Evolutionary conservation across 2,329 filamentous ascomycete species (phyloP).

Genomic region (Didymella pinodella): DNA sequence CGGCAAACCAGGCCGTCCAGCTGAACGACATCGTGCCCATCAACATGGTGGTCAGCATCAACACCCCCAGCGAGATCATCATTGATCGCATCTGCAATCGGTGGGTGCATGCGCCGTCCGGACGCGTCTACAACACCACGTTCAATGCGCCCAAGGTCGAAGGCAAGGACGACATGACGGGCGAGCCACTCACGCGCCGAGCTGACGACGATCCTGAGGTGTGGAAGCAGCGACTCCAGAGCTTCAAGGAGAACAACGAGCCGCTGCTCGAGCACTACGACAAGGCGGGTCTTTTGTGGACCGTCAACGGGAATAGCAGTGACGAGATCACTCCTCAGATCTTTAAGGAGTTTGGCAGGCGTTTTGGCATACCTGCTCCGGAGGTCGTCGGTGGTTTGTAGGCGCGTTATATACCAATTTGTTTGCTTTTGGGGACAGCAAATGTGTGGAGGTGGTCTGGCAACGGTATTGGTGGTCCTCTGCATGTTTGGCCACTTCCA

Average conservation of each 20-base stretch:
- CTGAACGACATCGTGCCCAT: conserved; percentile 88
- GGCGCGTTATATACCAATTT: conserved; percentile 15
- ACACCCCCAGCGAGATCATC: conserved; percentile 86
- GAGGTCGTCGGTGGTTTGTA: conserved; percentile 19
- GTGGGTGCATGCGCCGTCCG: conserved; percentile 92
- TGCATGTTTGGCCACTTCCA: conserved; percentile 3
- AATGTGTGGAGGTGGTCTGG: conserved; percentile 1
- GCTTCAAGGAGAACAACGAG: conserved; percentile 87
- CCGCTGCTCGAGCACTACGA: conserved; percentile 90
- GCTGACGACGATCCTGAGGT: conserved; percentile 87
- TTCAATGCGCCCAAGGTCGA: conserved; percentile 86
- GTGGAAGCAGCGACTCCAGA: conserved; percentile 79
- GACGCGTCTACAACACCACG: conserved; percentile 91
- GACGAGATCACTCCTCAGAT: conserved; percentile 96
- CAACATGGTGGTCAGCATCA: conserved; percentile 87
- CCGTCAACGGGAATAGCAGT: conserved; percentile 86
- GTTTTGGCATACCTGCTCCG: conserved; percentile 64
- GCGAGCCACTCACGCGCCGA: conserved; percentile 82
- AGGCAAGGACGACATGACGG: conserved; percentile 88
- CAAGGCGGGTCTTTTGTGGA: conserved; percentile 81
- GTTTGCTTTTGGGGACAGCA: conserved; percentile 4
- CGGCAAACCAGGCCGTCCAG: conserved; percentile 76
- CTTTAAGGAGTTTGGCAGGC: conserved; percentile 78
- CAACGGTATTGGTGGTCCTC: conserved; percentile 7
- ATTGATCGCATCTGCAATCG: conserved; percentile 88